Percentiles rank a stretch among this genome's conserved stretches.
phyloP scores from a whole-genome alignment of 495 filamentous ascomycete genomes.

The Aspergillus cristatus region DNA sequence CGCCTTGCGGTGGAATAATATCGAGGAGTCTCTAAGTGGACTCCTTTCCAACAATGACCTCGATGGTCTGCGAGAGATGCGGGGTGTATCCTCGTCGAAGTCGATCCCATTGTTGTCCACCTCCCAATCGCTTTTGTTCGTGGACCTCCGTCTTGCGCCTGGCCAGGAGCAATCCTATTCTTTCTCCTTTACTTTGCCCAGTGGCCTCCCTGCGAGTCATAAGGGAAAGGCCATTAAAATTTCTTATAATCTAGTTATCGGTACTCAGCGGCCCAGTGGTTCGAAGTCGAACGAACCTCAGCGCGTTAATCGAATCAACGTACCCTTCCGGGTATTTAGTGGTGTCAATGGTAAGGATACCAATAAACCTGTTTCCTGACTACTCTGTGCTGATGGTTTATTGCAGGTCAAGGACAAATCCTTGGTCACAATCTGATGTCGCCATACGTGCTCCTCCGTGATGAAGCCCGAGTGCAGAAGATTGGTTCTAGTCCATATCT shows the following conservation, averaged over 20 bases:
- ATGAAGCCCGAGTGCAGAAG: slow-evolving; percentile 55
- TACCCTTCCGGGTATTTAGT: slow-evolving; percentile 91
- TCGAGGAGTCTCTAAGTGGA: slow-evolving; percentile 82
- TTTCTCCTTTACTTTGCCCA: slow-evolving; percentile 78
- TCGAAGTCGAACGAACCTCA: slow-evolving; percentile 59
- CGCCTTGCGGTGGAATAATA: slow-evolving; percentile 77
- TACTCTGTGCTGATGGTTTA: slow-evolving; percentile 6
- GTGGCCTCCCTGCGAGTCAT: slow-evolving; percentile 80
- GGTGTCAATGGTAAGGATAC: slow-evolving; percentile 61
- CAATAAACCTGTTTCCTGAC: no score
- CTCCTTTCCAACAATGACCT: slow-evolving; percentile 76
- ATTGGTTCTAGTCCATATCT: slow-evolving; percentile 14
- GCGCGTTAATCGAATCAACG: slow-evolving; percentile 76
- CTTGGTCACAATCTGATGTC: slow-evolving; percentile 83
- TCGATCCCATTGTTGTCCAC: slow-evolving; percentile 85
- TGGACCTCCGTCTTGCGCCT: slow-evolving; percentile 77
- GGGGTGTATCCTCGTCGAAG: slow-evolving; percentile 66
- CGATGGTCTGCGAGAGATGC: slow-evolving; percentile 91
- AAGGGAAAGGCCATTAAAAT: slow-evolving; percentile 93
- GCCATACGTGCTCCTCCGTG: slow-evolving; percentile 82
- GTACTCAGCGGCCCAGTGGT: slow-evolving; percentile 77
- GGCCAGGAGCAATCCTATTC: slow-evolving; percentile 83
- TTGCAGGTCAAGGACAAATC: slow-evolving; percentile 53
- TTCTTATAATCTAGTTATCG: slow-evolving; percentile 81
- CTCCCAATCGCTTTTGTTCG: slow-evolving; percentile 94